Base-by-base conservation (phyloP, 805 yeast species). In the Spencermartinsiella europaea region DNA sequence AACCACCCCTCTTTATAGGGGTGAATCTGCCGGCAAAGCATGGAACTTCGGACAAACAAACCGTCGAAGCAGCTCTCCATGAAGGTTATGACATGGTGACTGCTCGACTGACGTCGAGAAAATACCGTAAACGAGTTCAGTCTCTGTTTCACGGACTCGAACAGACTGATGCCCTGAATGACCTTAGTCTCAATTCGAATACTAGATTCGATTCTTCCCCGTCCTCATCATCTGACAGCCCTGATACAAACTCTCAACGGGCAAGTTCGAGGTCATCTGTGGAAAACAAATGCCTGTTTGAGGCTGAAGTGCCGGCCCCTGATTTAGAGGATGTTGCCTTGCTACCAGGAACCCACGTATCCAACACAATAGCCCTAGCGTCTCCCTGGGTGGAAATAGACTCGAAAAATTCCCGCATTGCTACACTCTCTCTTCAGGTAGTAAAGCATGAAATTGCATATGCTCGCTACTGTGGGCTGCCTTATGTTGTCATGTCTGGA, bases 361-460 rank as follows among this genome's bases (percentile, higher is more conserved):
- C 56, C 1, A 61, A 64, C 51, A 62, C 77, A 5, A 72, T 83
- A 20, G 87, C 85, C 0, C 55, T 81, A 25, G 61, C 81, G 2
- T 75, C 87, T 0, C 77, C 84, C 2, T 83, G 88, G 87, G 67
- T 81, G n/a, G 87, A 81, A 55, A 62, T 81, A 35, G 87, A 81
- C 52, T 73, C 80, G 25, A 64, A 66, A 7, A 77, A 80, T 58
- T 60, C 64, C 0, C 50, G 69, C 4, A 67, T 77, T 2, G 75
- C 81, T 25, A 76, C 72, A 50, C 67, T 81, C 42, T 77, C 83
- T 4, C 64, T 65, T 31, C 81, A 81, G 54, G 83, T 81, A 0
- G 58, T 82, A n/a, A 48, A 62, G 21, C 76, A 79, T 53, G 87
- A 83, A 60, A 63, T 81, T 34, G 67, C 72, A 15, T 79, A 79